phyloP scores from a whole-genome alignment of 371 early-diverging fungal species.

The Agmasoma carcini region DNA sequence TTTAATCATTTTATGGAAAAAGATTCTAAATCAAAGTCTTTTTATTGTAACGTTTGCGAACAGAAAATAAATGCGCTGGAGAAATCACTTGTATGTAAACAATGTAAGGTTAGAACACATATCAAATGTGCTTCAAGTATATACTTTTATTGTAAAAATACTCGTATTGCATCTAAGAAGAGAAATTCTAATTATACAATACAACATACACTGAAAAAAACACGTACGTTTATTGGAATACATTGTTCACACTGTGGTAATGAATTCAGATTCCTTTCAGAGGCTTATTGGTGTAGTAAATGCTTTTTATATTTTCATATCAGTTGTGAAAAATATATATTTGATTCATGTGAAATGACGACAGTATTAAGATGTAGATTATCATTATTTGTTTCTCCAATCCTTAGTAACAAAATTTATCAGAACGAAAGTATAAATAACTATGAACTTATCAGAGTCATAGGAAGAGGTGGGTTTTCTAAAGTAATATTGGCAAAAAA shows the following conservation, averaged over 20 bases:
- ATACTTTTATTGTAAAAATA: slow-evolving; percentile 62
- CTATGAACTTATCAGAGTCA: slow-evolving; percentile 71
- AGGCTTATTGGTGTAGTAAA: slow-evolving; percentile 53
- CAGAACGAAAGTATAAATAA: slow-evolving; percentile 58
- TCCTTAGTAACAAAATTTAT: not conserved
- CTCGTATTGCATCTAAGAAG: slow-evolving; percentile 46
- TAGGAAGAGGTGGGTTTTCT: slow-evolving; percentile 89
- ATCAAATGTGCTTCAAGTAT: slow-evolving; percentile 66
- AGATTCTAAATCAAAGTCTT: slow-evolving; percentile 1
- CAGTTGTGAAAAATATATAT: slow-evolving; percentile 65
- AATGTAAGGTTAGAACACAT: slow-evolving; percentile 76
- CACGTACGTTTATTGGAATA: slow-evolving; percentile 60
- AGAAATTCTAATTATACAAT: slow-evolving; percentile 65
- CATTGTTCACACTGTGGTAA: slow-evolving; percentile 93
- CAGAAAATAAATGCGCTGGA: not conserved
- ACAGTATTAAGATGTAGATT: slow-evolving; percentile 57
- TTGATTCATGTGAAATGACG: slow-evolving; percentile 74
- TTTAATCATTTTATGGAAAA: slow-evolving; percentile 37
- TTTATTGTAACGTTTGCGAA: slow-evolving; percentile 43
- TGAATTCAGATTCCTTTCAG: slow-evolving; percentile 65
- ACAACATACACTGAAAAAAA: slow-evolving; percentile 68
- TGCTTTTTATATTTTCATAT: slow-evolving; percentile 67
- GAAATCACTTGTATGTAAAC: slow-evolving; percentile 29
- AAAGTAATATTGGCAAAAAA: slow-evolving; percentile 87
- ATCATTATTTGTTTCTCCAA: slow-evolving; percentile 23